phyloP scores from a whole-genome alignment of 345 rosid genomes.

The Camelina neglecta region DNA sequence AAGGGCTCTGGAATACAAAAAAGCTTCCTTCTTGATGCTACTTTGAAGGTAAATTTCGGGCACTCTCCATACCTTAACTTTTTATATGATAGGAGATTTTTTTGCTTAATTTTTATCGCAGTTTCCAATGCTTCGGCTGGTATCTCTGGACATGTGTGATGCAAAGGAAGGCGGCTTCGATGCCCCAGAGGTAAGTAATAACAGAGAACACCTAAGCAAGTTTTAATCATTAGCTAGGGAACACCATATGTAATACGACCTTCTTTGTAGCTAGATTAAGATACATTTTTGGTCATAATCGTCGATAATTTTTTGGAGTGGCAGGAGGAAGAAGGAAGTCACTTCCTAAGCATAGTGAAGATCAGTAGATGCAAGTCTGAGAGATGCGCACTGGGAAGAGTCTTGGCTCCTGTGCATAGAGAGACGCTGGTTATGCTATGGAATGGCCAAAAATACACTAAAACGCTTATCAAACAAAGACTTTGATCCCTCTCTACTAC shows the following conservation, averaged over 20 bases:
- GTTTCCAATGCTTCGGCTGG: conserved; percentile 72
- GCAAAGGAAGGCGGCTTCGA: conserved; percentile 67
- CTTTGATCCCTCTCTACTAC: conserved; percentile 40
- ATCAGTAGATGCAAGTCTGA: conserved; percentile 64
- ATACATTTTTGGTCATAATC: background rate
- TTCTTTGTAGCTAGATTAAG: conserved; percentile 10
- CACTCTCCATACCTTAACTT: conserved; percentile 7
- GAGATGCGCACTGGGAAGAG: conserved; percentile 45
- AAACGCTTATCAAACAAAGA: conserved; percentile 67
- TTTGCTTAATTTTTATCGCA: conserved; percentile 33
- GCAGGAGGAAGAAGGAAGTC: conserved; percentile 41
- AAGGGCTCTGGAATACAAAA: conserved; percentile 67
- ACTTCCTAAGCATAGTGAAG: conserved; percentile 53
- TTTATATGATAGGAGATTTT: background rate
- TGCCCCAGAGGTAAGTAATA: conserved; percentile 63
- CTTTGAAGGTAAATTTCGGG: conserved; percentile 53
- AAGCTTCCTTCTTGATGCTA: conserved; percentile 66
- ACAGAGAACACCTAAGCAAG: background rate
- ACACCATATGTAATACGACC: background rate
- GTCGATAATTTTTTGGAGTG: conserved; percentile 3
- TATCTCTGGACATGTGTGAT: conserved; percentile 76
- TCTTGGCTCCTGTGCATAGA: conserved; percentile 51
- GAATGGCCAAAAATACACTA: conserved; percentile 50
- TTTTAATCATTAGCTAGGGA: background rate
- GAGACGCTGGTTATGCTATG: conserved; percentile 61